Evolutionary conservation across 164 flowering plant species (phyloP), one percentile per base, ranked within the genome.

Genomic region (Pachysandra terminalis): DNA sequence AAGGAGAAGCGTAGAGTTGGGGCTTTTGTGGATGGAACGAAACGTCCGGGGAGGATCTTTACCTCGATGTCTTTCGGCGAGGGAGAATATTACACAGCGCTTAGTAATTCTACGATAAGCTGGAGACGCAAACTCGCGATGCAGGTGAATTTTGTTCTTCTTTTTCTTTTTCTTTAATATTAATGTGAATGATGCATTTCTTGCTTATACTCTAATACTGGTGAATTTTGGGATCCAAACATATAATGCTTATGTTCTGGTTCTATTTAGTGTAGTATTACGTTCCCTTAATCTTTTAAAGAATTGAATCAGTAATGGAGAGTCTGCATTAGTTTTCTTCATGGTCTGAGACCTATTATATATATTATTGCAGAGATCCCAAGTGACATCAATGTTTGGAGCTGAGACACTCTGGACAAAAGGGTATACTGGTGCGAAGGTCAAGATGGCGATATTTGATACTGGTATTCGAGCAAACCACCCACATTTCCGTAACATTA

Each of bases 361-460:
- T n/a, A n/a, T 68, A 19, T 32, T 65, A 61, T 67, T 71, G 79
- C 85, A 95, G 99, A 90, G 82, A 68, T 89, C 98, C 62, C 99
- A 95, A 77, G 93, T 95, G 60, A 95, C 99, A 59, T 95, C 99
- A 56, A 68, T 92, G 69, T 92, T 92, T 86, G 99, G 98, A 70
- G 96, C 99, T 5, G 96, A 87, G 62, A 76, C 69, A 41, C 90
- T 95, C 13, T 95, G 99, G 99, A 53, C 66, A 10, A 89, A 89
- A 82, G 99, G 99, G 24, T 86, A 84, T 68, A 95, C 88, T 21
- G 99, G 99, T 71, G 73, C 81, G 32, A 95, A 95, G 79, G 96
- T 95, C 19, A 95, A 91, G 75, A 95, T 95, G 98, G 99, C 98
- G 28, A 90, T 95, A 65, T 95, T 95, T 79, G 99, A 92, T 67